Evolutionary conservation across 2,329 filamentous ascomycete genomes (phyloP).

Genomic region (Penicillium capsulatum): DNA sequence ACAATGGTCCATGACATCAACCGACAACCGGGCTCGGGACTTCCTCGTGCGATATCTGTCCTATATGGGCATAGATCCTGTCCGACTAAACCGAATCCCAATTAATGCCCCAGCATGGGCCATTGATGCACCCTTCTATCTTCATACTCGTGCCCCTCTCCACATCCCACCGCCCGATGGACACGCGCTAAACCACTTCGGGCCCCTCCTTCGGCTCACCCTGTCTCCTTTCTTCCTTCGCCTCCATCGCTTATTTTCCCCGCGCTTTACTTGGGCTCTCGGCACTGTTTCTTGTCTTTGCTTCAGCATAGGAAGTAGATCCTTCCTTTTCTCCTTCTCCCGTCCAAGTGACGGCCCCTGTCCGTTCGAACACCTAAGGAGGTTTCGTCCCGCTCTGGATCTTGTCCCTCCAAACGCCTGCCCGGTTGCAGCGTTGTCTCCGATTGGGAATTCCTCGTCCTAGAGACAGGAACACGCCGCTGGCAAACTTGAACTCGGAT

Average conservation of each 20-base stretch:
- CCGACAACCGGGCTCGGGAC: too few species aligned
- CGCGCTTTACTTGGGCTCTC: background rate
- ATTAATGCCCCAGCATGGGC: too few species aligned
- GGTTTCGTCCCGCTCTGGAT: conserved; percentile 16
- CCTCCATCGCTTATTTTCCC: conserved; percentile 7
- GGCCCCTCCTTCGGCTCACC: conserved; percentile 24
- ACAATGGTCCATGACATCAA: too few species aligned
- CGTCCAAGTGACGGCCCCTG: conserved; percentile 19
- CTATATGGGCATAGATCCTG: too few species aligned
- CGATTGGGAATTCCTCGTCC: conserved; percentile 13
- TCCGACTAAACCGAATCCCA: too few species aligned
- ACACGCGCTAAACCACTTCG: conserved; percentile 20
- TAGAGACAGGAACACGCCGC: conserved; percentile 18
- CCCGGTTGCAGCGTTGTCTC: conserved; percentile 32
- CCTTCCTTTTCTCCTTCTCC: conserved; percentile 7
- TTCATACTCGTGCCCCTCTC: conserved; percentile 25
- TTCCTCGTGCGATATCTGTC: too few species aligned
- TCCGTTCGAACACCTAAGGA: conserved; percentile 6
- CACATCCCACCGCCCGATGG: conserved; percentile 27
- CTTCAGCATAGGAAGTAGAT: conserved; percentile 12
- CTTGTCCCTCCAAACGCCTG: conserved; percentile 22
- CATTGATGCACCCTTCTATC: too few species aligned
- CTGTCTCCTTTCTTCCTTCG: conserved; percentile 8
- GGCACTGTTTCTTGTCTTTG: background rate
- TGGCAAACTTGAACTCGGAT: conserved; percentile 9